phyloP scores from a whole-genome alignment of 2,329 filamentous ascomycete species.

The Diaporthe destruens region DNA sequence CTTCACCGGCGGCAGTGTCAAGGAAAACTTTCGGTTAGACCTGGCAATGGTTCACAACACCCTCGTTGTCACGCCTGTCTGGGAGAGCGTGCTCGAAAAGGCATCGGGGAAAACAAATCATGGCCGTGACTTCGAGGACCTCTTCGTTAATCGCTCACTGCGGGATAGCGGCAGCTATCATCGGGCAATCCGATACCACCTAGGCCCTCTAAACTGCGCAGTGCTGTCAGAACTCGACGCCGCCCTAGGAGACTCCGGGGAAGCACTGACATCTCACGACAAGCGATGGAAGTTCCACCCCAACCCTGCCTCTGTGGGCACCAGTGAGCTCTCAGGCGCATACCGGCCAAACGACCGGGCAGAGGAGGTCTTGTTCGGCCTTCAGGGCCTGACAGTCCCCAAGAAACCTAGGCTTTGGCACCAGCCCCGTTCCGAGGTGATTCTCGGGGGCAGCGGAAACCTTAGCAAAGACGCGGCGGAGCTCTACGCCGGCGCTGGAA shows the following conservation, averaged over 20 bases:
- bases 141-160: constrained; percentile 2
- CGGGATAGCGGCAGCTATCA: constrained; percentile 23
- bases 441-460: constrained; percentile 27
- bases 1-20: constrained; percentile 35
- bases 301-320: neutral
- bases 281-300: constrained; percentile 12
- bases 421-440: neutral
- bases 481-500: constrained; percentile 11
- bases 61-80: constrained; percentile 36
- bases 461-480: constrained; percentile 36
- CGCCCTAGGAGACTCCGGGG: neutral
- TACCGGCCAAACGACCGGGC: constrained; percentile 2
- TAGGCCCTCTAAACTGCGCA: constrained; percentile 36
- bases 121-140: constrained; percentile 37
- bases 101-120: neutral
- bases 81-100: constrained; percentile 8
- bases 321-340: neutral
- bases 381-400: neutral
- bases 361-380: constrained; percentile 24
- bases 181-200: constrained; percentile 36
- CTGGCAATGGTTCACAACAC: constrained; percentile 36
- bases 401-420: neutral
- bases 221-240: constrained; percentile 38
- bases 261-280: neutral
- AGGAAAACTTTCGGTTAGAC: constrained; percentile 28